Percentiles rank a stretch among this genome's conserved stretches.
Evolutionary conservation across 2,329 filamentous ascomycete genomes (phyloP).

Genomic region (Neophaeococcomyces aloes): DNA sequence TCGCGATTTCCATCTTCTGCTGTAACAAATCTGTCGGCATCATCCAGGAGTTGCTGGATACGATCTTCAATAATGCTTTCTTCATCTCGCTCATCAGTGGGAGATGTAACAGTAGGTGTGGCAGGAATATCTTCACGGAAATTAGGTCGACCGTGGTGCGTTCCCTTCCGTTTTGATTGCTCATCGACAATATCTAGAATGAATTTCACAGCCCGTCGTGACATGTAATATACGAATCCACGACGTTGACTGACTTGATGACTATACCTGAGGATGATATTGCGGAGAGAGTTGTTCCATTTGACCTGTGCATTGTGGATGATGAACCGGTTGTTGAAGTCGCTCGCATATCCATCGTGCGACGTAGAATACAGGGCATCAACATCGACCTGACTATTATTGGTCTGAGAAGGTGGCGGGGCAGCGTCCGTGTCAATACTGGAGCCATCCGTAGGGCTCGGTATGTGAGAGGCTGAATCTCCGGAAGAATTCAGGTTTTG

Average conservation of each 20-base stretch:
- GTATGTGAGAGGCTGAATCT: not conserved
- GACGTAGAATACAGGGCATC: constrained; percentile 56
- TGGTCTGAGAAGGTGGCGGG: constrained; percentile 6
- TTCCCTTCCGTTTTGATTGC: constrained; percentile 61
- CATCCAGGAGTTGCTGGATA: constrained; percentile 73
- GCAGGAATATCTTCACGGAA: constrained; percentile 8
- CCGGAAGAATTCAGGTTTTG: constrained; percentile 9
- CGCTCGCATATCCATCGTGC: constrained; percentile 73
- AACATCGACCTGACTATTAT: constrained; percentile 43
- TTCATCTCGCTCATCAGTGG: constrained; percentile 44
- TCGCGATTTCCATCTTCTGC: constrained; percentile 53
- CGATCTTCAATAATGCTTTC: constrained; percentile 66
- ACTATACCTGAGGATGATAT: constrained; percentile 93
- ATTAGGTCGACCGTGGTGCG: constrained; percentile 19
- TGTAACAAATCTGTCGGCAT: constrained; percentile 71
- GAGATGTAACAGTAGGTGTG: constrained; percentile 21
- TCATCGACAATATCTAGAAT: constrained; percentile 96
- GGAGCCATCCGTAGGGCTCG: not conserved
- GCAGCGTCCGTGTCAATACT: constrained; percentile 3
- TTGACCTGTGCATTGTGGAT: constrained; percentile 96
- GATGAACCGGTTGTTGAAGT: constrained; percentile 97
- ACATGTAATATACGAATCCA: constrained; percentile 97
- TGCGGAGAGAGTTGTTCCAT: constrained; percentile 93
- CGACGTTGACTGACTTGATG: constrained; percentile 93
- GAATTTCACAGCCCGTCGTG: constrained; percentile 89